These are phyloP conservation scores for Fusarium nodosum DNA, from an alignment of 2,329 filamentous ascomycete genomes.

Conservation along the genomic window DNA sequence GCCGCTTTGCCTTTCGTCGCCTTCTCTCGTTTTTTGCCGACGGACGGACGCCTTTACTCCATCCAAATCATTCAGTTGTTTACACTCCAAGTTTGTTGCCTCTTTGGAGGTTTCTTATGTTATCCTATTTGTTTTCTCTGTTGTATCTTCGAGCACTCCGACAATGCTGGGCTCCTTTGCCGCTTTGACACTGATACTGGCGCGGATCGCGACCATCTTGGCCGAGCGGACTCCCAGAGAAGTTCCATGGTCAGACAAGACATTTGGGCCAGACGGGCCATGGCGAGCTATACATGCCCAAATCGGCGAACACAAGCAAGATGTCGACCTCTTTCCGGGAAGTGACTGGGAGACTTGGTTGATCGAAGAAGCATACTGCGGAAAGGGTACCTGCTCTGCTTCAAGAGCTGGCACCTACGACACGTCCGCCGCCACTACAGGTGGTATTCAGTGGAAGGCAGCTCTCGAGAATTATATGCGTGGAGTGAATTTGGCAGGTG, in stretches of 20 bases:
- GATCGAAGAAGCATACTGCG: constrained; percentile 15
- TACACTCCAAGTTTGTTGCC: neutral
- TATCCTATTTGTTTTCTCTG: neutral
- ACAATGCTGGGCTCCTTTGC: constrained; percentile 2
- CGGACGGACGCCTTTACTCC: neutral
- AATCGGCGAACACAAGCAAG: neutral
- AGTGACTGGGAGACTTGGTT: constrained; percentile 18
- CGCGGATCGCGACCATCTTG: neutral
- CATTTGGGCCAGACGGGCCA: constrained; percentile 13
- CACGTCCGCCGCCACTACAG: neutral
- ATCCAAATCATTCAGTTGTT: neutral
- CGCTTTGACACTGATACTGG: neutral
- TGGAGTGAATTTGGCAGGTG: constrained; percentile 2
- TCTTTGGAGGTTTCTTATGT: neutral
- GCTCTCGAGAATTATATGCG: constrained; percentile 13
- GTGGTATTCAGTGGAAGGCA: neutral
- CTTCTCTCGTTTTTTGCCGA: neutral
- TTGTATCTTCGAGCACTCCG: neutral
- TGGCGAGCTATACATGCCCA: constrained; percentile 11
- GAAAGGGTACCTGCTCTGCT: constrained; percentile 5
- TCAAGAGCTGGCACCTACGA: constrained; percentile 10
- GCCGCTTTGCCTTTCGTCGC: neutral
- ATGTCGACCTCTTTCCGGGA: constrained; percentile 7
- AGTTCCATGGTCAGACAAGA: constrained; percentile 18
- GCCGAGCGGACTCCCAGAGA: constrained; percentile 1